phyloP scores from a whole-genome alignment of 495 filamentous ascomycete genomes.

The Bryoglossum gracile region DNA sequence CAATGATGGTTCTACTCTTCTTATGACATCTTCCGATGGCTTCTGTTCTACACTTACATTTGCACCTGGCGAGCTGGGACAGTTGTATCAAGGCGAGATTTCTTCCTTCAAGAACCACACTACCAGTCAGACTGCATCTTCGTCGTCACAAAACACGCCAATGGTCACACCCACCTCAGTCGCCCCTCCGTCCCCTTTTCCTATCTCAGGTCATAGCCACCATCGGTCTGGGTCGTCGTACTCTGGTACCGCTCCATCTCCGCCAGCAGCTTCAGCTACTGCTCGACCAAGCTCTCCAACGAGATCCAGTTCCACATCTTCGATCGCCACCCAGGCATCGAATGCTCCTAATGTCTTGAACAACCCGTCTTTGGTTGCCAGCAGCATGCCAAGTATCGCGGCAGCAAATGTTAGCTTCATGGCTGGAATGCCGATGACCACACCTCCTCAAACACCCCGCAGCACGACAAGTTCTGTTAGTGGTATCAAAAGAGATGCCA shows the following conservation, averaged over 20 bases:
- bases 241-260: constrained; percentile 50
- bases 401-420: constrained; percentile 57
- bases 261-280: constrained; percentile 34
- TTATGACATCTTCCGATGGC: constrained; percentile 96
- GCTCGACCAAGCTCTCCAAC: constrained; percentile 64
- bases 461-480: constrained; percentile 37
- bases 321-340: constrained; percentile 58
- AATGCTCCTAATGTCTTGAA: constrained; percentile 44
- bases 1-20: constrained; percentile 78
- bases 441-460: constrained; percentile 74
- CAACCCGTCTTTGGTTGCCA: constrained; percentile 71
- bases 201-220: constrained; percentile 24
- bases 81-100: constrained; percentile 64
- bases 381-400: constrained; percentile 65
- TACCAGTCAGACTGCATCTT: constrained; percentile 30
- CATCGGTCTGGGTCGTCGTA: constrained; percentile 32
- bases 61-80: constrained; percentile 76
- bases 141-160: constrained; percentile 48
- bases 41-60: constrained; percentile 94
- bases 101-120: constrained; percentile 43
- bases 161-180: constrained; percentile 58
- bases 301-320: constrained; percentile 79
- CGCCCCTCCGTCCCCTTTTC: constrained; percentile 51
- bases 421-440: constrained; percentile 42
- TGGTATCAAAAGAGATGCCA: constrained; percentile 54